phyloP scores from a whole-genome alignment of 1,139 yeast genomes.

The Taphrina communis region DNA sequence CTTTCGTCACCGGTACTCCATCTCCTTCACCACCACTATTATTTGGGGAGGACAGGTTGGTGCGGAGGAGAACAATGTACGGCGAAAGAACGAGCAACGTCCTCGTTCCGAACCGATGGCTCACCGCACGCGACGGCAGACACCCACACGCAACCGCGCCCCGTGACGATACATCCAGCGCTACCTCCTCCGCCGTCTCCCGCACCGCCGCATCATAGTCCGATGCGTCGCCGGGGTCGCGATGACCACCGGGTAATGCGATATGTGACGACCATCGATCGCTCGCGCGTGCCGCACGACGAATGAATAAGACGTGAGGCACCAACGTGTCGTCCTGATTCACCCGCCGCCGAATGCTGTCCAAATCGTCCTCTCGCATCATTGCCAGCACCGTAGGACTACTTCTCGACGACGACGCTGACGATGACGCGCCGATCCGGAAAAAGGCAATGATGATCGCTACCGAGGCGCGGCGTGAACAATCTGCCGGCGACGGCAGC shows the following conservation, averaged over 20 bases:
- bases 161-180: constrained; percentile 50
- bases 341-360: neutral
- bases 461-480: constrained; percentile 11
- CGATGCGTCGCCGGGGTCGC: constrained; percentile 50
- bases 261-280: constrained; percentile 57
- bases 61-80: constrained; percentile 46
- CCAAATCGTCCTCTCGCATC: neutral
- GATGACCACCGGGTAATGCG: constrained; percentile 55
- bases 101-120: constrained; percentile 51
- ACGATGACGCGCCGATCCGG: neutral
- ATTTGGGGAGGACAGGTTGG: too few species aligned
- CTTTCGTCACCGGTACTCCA: neutral
- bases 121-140: constrained; percentile 52
- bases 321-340: neutral
- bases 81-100: constrained; percentile 50
- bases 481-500: constrained; percentile 7
- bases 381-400: too few species aligned
- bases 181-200: constrained; percentile 55
- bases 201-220: constrained; percentile 52
- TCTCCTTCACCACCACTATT: too few species aligned
- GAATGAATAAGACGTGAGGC: constrained; percentile 53
- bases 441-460: constrained; percentile 15
- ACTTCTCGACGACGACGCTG: too few species aligned
- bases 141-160: constrained; percentile 30
- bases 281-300: constrained; percentile 51